A percentile compares a stretch with the other conserved stretches of the same genome.
Conservation (phyloP, 257 asterid genomes). For the Solanum pennellii region DNA sequence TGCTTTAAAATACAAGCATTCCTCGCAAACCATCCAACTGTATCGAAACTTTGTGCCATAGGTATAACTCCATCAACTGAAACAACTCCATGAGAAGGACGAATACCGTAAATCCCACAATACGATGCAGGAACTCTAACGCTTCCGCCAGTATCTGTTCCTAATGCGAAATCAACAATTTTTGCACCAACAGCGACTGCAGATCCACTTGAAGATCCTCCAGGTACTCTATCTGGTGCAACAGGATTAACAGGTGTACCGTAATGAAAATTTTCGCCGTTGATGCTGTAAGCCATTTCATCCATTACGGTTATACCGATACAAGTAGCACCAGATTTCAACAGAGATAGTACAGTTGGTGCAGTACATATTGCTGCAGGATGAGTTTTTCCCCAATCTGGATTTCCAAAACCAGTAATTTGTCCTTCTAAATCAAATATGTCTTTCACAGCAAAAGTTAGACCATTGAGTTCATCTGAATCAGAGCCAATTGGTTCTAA, state of each 20-base stretch:
- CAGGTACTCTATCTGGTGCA: conserved; percentile 82
- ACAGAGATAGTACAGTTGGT: conserved; percentile 41
- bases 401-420: conserved; percentile 84
- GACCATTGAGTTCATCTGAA: conserved; percentile 25
- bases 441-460: conserved; percentile 85
- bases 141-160: conserved; percentile 96
- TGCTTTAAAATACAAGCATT: conserved; percentile 54
- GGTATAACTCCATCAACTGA: conserved; percentile 61
- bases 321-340: conserved; percentile 77
- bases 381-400: conserved; percentile 82
- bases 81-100: conserved; percentile 82
- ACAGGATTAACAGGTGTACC: conserved; percentile 83
- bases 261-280: conserved; percentile 73
- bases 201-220: conserved; percentile 97
- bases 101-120: conserved; percentile 75
- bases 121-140: conserved; percentile 87
- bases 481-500: conserved; percentile 32
- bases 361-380: conserved; percentile 59
- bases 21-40: conserved; percentile 94
- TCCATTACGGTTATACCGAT: conserved; percentile 84
- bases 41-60: conserved; percentile 90
- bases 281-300: conserved; percentile 98
- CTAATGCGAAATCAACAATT: conserved; percentile 75
- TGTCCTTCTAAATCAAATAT: conserved; percentile 75
- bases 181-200: conserved; percentile 82